Percentiles rank a stretch among this genome's conserved stretches.
phyloP scores from a whole-genome alignment of 148 eudicot species.

The Rhododendron molle region DNA sequence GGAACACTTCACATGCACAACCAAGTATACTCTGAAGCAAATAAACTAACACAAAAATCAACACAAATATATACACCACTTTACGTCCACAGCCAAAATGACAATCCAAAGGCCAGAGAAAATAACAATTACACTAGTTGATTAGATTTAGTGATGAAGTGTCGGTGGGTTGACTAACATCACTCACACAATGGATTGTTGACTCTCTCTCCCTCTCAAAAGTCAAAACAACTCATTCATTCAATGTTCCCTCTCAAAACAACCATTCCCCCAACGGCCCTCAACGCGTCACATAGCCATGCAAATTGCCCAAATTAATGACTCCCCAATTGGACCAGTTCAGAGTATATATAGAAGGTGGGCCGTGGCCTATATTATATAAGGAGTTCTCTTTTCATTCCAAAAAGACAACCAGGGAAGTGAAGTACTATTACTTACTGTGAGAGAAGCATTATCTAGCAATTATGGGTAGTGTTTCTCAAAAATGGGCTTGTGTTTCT shows the following conservation, averaged over 20 bases:
- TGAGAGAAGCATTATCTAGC: neutral
- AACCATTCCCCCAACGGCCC: conserved; percentile 4
- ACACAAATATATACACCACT: too few relatives aligned
- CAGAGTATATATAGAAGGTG: neutral
- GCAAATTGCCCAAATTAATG: conserved; percentile 12
- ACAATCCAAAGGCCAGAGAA: too few relatives aligned
- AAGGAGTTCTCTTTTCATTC: neutral
- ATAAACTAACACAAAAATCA: too few relatives aligned
- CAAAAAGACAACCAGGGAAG: neutral
- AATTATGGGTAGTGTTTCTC: neutral
- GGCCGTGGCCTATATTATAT: neutral
- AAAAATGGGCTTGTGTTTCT: conserved; percentile 10
- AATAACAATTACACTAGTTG: too few relatives aligned
- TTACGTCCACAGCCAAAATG: too few relatives aligned
- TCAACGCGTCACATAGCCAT: neutral
- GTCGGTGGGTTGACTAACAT: conserved; percentile 10
- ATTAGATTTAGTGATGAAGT: too few relatives aligned
- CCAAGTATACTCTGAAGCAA: too few relatives aligned
- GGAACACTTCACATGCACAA: too few relatives aligned
- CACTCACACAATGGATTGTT: neutral
- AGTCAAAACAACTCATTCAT: neutral
- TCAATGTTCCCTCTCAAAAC: neutral
- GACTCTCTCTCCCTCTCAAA: neutral
- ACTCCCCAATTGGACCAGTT: conserved; percentile 1
- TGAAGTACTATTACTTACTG: neutral